These are phyloP conservation scores for Trichoderma sp. DNA, from an alignment of 2,329 filamentous ascomycete genomes.

Conservation along the genomic window DNA sequence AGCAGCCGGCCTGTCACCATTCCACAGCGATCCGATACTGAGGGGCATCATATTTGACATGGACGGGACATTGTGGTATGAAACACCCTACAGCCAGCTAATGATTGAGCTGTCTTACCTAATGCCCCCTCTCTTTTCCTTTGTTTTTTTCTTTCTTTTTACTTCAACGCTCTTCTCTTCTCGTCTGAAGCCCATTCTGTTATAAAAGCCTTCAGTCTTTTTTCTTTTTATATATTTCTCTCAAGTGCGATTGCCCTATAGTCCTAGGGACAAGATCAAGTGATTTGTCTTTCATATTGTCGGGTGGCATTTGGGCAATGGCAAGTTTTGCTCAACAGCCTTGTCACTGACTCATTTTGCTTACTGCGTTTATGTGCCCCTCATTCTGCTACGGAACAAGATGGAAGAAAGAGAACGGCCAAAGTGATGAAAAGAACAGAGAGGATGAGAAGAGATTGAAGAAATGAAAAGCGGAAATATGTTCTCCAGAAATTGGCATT, in stretches of 20 bases:
- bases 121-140: background rate
- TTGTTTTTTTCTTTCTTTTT: background rate
- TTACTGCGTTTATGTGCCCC: background rate
- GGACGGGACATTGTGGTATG: slow-evolving; percentile 89
- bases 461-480: background rate
- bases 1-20: slow-evolving; percentile 31
- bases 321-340: background rate
- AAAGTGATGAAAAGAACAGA: background rate
- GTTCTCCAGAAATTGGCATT: background rate
- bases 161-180: background rate
- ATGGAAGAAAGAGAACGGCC: background rate
- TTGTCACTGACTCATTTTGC: slow-evolving; percentile 22
- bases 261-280: background rate
- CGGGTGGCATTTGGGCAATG: background rate
- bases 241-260: background rate
- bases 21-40: slow-evolving; percentile 46
- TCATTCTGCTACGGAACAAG: background rate
- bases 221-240: background rate
- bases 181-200: background rate
- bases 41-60: slow-evolving; percentile 82
- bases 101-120: background rate
- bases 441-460: background rate
- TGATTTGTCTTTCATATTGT: background rate
- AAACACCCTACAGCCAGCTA: slow-evolving; percentile 24
- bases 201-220: background rate